Evolutionary conservation across 2,329 filamentous ascomycete genomes (phyloP).

Genomic region (Pseudofabraea citricarpa): DNA sequence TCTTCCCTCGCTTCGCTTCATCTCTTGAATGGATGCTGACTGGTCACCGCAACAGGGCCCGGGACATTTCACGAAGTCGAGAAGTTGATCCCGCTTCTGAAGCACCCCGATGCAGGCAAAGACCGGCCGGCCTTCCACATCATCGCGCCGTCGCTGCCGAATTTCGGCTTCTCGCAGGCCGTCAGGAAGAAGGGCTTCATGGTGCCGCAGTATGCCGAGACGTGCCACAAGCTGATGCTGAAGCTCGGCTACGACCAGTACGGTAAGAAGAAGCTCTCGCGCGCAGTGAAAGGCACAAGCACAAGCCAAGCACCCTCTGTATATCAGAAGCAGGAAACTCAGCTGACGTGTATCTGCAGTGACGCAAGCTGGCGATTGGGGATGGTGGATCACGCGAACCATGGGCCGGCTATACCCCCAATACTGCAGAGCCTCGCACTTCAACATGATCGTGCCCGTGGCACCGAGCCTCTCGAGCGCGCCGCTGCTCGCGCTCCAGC

Average conservation of each 20-base stretch:
- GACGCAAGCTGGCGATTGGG: constrained; percentile 68
- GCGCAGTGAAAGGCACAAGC: constrained; percentile 28
- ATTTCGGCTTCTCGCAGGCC: constrained; percentile 42
- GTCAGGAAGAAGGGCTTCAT: constrained; percentile 43
- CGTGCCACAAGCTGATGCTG: constrained; percentile 62
- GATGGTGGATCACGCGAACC: constrained; percentile 58
- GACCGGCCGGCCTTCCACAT: constrained; percentile 25
- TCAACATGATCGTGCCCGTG: constrained; percentile 11
- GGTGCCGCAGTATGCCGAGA: constrained; percentile 59
- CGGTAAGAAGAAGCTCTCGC: constrained; percentile 51
- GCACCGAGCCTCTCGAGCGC: neutral
- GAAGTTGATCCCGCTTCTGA: constrained; percentile 49
- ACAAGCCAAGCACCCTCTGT: constrained; percentile 48
- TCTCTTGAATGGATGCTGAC: neutral
- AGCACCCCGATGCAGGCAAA: constrained; percentile 24
- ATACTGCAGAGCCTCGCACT: constrained; percentile 46
- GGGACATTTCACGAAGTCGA: constrained; percentile 62
- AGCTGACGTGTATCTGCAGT: constrained; percentile 12
- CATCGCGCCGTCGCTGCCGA: constrained; percentile 52
- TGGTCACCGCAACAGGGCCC: constrained; percentile 44
- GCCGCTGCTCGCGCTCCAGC: constrained; percentile 4
- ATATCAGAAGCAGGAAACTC: constrained; percentile 45
- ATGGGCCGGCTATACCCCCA: constrained; percentile 55
- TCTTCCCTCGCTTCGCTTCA: no score
- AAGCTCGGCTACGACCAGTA: constrained; percentile 61